Evolutionary conservation across 2,329 filamentous ascomycete genomes (phyloP), one percentile per base, ranked within the genome.

Genomic region (Emydomyces testavorans): DNA sequence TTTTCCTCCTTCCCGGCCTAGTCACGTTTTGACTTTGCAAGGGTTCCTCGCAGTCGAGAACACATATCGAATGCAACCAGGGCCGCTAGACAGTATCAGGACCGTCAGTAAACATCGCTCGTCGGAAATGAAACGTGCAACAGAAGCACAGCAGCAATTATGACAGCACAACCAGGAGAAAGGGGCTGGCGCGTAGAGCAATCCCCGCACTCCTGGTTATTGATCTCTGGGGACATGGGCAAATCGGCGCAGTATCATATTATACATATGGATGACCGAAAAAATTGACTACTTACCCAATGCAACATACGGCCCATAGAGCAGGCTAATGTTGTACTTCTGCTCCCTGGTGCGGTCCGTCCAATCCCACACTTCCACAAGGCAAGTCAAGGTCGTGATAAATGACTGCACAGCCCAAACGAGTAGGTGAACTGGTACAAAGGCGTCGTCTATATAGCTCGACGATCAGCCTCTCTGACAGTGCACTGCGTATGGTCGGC

Each of bases 321-420:
- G 63, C 53, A 65, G 68, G 0, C 65, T 71, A 45, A 80, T 56
- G 46, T 68, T 66, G 20, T 67, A 57, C 56, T 77, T 78, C 54
- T 77, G 65, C 2, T 56, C 58, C 1, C 59, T 53, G 0, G 65
- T 63, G 24, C 73, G 66, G 39, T 66, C 66, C 2, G 62, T 59
- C 77, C 80, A 84, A 53, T 67, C 69, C 62, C 75, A 64, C 54
- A 75, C 77, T 49, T 83, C 80, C 1, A 73, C 70, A 38, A 83
- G 69, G 56, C 80, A 84, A 0, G 77, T 76, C 35, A 76, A 57
- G 0, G 80, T 82, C 1, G 80, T 82, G 48, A 83, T 53, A 29
- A 72, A 75, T 0, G 78, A 76, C 57, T 82, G 72, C 7, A 77
- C 61, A 0, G 75, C 73, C 55, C 76, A 83, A 2, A 78, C 63